Conservation (phyloP, 805 yeast species). For the Blastobotrys terrestris region DNA sequence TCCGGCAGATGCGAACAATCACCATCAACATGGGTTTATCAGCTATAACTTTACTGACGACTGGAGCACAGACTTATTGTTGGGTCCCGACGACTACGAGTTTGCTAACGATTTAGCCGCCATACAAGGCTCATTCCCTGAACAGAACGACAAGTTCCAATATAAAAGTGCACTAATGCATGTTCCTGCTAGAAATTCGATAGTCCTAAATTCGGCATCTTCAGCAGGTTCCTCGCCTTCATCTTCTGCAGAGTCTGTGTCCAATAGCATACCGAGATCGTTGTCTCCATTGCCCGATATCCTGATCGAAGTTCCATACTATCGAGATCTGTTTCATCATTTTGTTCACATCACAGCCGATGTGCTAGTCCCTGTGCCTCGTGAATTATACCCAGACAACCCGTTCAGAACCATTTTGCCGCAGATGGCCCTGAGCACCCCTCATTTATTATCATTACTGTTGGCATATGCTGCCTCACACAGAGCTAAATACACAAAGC, state of each 20-base stretch:
- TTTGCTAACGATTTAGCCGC: constrained; percentile 1
- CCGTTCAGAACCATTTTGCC: constrained; percentile 66
- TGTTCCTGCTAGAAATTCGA: neutral
- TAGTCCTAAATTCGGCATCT: neutral
- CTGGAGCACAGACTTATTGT: no score
- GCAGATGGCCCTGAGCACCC: constrained; percentile 56
- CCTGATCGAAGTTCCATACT: constrained; percentile 51
- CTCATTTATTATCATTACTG: constrained; percentile 48
- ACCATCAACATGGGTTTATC: neutral
- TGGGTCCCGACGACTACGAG: constrained; percentile 7
- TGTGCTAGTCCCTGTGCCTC: constrained; percentile 60
- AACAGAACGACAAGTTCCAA: neutral
- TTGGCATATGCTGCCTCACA: constrained; percentile 47
- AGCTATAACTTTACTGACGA: neutral
- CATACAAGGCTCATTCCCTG: neutral
- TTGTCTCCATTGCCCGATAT: constrained; percentile 54
- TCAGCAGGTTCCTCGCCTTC: neutral
- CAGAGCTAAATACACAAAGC: constrained; percentile 16
- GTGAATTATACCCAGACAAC: constrained; percentile 44
- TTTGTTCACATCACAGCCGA: constrained; percentile 56
- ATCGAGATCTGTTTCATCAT: constrained; percentile 55
- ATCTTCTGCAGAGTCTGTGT: no score
- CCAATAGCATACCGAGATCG: constrained; percentile 28
- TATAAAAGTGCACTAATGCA: constrained; percentile 1
- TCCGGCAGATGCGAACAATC: no score